Percentiles rank a stretch among this genome's conserved stretches.
phyloP scores from a whole-genome alignment of 2,329 filamentous ascomycete species.

The Verticillium klebahnii region DNA sequence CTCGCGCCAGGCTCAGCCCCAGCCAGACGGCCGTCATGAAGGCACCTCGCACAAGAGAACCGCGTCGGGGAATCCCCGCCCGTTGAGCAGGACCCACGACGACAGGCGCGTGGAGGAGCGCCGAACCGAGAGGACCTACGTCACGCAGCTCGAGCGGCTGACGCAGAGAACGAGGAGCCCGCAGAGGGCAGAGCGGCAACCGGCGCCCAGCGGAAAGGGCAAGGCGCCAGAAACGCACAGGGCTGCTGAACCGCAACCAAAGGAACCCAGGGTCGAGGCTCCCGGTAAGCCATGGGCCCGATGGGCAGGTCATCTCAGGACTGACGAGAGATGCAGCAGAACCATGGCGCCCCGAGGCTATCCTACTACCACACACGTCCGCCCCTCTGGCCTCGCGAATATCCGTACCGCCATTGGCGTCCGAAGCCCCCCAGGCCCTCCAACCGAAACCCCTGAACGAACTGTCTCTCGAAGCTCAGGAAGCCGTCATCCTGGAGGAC shows the following conservation, averaged over 20 bases:
- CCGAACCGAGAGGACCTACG: slow-evolving; percentile 50
- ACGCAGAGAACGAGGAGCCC: slow-evolving; percentile 57
- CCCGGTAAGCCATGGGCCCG: slow-evolving; percentile 34
- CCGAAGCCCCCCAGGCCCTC: slow-evolving; percentile 61
- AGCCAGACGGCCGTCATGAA: slow-evolving; percentile 27
- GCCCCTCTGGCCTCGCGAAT: slow-evolving; percentile 67
- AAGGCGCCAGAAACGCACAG: slow-evolving; percentile 28
- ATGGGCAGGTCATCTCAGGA: not conserved
- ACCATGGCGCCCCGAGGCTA: slow-evolving; percentile 77
- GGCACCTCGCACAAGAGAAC: slow-evolving; percentile 50
- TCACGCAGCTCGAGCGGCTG: slow-evolving; percentile 60
- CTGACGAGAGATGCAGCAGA: slow-evolving; percentile 21
- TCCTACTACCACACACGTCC: slow-evolving; percentile 61
- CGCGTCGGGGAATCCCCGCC: slow-evolving; percentile 52
- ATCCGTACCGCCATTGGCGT: slow-evolving; percentile 67
- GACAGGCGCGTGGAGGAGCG: slow-evolving; percentile 45
- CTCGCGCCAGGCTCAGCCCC: slow-evolving; percentile 30
- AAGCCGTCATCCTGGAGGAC: slow-evolving; percentile 83
- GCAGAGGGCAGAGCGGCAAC: slow-evolving; percentile 44
- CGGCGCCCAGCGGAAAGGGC: slow-evolving; percentile 24
- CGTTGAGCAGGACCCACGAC: slow-evolving; percentile 38
- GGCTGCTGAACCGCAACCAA: slow-evolving; percentile 37
- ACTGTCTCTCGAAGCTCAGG: slow-evolving; percentile 75
- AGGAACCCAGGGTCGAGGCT: slow-evolving; percentile 40
- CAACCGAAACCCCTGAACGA: slow-evolving; percentile 65